Base-by-base conservation (phyloP, 1,284 basidiomycete genomes). In the Puccinia coronata region DNA sequence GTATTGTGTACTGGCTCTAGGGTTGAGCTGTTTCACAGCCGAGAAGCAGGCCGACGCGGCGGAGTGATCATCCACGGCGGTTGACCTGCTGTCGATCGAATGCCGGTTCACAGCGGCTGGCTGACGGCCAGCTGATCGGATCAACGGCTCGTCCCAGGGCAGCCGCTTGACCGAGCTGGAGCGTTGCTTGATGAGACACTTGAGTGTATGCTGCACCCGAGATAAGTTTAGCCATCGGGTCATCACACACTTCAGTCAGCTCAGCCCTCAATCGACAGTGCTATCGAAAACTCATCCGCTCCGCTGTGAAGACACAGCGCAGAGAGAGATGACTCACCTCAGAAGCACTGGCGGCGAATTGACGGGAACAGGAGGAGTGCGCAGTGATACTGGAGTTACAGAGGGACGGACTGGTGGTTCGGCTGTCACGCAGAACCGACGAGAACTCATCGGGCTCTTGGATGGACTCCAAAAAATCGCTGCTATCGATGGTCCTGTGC, bases 51-150 rank as follows among this genome's bases (percentile, higher is more conserved):
- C n/a, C n/a, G n/a, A n/a, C n/a, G n/a, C n/a, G 49, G 4, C 31
- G 28, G 47, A 36, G 9, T 11, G 70, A 72, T n/a, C n/a, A 18
- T 72, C 70, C 23, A 72, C 70, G 70, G 70, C 70, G 28, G 70
- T 72, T 11, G 43, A 36, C 49, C 55, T 72, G 49, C 70, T 72
- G 31, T 51, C 70, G 49, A 72, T 55, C 47, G 70, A 72, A 25
- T 51, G 53, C 23, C 70, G 25, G 23, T 18, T 67, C 34, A 41
- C 11, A 28, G 49, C 34, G 34, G 41, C 59, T 36, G 59, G 34
- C 34, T 28, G 59, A 36, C 11, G 14, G 11, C 49, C 49, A 16
- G 28, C 47, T 34, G 49, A 11, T 55, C 43, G 34, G 28, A 5
- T 31, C 18, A 23, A 4, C 25, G 47, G 28, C 9, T 69, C n/a